Percentiles rank a stretch among this genome's conserved stretches.
phyloP scores from a whole-genome alignment of 139 green algal species.

The Spirogloea muscicola region DNA sequence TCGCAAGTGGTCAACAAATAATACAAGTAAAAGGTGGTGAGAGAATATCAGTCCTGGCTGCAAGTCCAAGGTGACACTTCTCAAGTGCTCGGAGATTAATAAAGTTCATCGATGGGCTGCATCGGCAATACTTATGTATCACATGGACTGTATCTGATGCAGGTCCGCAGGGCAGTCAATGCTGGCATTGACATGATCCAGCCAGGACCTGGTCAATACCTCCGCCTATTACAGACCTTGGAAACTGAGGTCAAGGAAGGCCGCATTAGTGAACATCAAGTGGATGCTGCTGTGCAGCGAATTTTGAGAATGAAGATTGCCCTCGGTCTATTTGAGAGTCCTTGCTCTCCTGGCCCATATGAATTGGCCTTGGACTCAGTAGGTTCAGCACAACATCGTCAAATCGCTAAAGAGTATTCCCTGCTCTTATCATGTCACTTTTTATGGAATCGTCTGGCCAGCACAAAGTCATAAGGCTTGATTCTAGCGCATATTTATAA shows the following conservation, averaged over 20 bases:
- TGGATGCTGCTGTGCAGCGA: constrained; percentile 31
- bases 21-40: too few relatives aligned
- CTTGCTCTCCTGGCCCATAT: too few relatives aligned
- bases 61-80: constrained; percentile 14
- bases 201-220: not conserved
- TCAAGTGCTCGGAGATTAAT: not conserved
- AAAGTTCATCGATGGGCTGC: not conserved
- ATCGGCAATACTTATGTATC: not conserved
- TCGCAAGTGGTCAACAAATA: too few relatives aligned
- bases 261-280: not conserved
- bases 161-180: constrained; percentile 4
- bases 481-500: too few relatives aligned
- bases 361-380: too few relatives aligned
- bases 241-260: constrained; percentile 6
- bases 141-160: not conserved
- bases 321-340: constrained; percentile 31
- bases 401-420: too few relatives aligned
- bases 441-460: too few relatives aligned
- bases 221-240: not conserved
- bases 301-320: constrained; percentile 12
- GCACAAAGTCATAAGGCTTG: too few relatives aligned
- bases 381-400: too few relatives aligned
- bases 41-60: not conserved
- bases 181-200: constrained; percentile 25
- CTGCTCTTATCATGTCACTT: too few relatives aligned